Evolutionary conservation across 129 eudicot genomes (phyloP).

Genomic region (Lactuca saligna): DNA sequence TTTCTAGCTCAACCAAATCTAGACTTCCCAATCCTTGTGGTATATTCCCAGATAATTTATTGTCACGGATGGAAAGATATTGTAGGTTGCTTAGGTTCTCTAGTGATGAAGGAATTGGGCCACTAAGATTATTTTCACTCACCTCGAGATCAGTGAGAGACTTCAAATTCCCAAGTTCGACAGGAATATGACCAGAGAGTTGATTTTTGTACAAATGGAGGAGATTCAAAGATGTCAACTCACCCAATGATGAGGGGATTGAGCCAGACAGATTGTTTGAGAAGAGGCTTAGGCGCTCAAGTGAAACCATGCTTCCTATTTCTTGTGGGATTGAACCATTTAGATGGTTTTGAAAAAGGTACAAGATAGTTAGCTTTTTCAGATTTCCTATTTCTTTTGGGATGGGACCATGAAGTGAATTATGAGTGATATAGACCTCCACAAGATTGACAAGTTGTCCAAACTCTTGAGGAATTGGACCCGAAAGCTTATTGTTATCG

Average conservation of each 20-base stretch:
- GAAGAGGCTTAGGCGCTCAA: neutral
- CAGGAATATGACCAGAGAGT: neutral
- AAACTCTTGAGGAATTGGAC: no score
- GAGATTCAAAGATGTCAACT: no score
- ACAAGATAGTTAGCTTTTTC: neutral
- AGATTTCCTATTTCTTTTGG: no score
- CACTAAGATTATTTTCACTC: neutral
- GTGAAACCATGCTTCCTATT: neutral
- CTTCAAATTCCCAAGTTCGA: neutral
- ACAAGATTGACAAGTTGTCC: no score
- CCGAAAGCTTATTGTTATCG: neutral
- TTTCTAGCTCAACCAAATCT: conserved; percentile 15
- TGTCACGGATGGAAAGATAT: no score
- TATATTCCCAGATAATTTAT: conserved; percentile 20
- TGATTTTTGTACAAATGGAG: no score
- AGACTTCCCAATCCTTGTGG: neutral
- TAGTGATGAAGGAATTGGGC: no score
- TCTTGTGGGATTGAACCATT: no score
- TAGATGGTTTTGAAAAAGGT: no score
- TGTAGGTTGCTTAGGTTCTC: no score
- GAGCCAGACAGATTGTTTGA: conserved; percentile 15
- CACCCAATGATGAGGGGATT: neutral
- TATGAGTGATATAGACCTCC: neutral
- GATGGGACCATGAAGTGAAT: neutral
- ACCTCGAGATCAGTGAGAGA: neutral